Conservation (phyloP, 352 stramenopile species). For the Phytopythium mirpurense region DNA sequence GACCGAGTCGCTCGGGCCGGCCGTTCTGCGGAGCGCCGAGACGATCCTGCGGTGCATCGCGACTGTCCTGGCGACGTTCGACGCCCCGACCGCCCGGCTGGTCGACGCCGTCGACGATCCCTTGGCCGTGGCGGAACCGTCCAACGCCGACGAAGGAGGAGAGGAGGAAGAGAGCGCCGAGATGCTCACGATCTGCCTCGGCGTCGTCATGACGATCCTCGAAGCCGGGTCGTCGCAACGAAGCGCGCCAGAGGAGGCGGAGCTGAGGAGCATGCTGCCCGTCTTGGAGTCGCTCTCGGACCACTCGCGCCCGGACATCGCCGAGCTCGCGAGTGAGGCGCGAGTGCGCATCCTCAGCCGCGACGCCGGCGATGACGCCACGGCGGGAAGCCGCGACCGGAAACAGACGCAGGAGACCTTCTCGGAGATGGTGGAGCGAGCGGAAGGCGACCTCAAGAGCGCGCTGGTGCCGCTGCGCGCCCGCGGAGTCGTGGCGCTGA, state of each 20-base stretch:
- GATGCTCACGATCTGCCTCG: constrained; percentile 74
- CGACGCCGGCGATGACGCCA: constrained; percentile 1
- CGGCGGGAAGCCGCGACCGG: constrained; percentile 1
- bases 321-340: constrained; percentile 62
- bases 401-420: constrained; percentile 35
- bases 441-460: constrained; percentile 56
- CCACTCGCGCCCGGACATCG: constrained; percentile 51
- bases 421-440: constrained; percentile 39
- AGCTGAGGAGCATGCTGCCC: constrained; percentile 55
- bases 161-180: constrained; percentile 53
- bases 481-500: constrained; percentile 66
- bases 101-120: constrained; percentile 16
- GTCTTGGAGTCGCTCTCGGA: constrained; percentile 54
- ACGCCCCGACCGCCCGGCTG: constrained; percentile 15
- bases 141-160: background rate
- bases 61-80: constrained; percentile 68
- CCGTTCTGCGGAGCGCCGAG: constrained; percentile 61
- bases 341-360: constrained; percentile 64
- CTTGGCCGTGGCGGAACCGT: background rate
- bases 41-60: constrained; percentile 64
- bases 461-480: constrained; percentile 64
- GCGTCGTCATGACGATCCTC: constrained; percentile 74
- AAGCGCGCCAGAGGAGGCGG: constrained; percentile 42
- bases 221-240: constrained; percentile 52
- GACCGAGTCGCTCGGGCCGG: constrained; percentile 68